Evolutionary conservation across 1,284 basidiomycete species (phyloP), one percentile per base, ranked within the genome.

Genomic region (Malassezia slooffiae): DNA sequence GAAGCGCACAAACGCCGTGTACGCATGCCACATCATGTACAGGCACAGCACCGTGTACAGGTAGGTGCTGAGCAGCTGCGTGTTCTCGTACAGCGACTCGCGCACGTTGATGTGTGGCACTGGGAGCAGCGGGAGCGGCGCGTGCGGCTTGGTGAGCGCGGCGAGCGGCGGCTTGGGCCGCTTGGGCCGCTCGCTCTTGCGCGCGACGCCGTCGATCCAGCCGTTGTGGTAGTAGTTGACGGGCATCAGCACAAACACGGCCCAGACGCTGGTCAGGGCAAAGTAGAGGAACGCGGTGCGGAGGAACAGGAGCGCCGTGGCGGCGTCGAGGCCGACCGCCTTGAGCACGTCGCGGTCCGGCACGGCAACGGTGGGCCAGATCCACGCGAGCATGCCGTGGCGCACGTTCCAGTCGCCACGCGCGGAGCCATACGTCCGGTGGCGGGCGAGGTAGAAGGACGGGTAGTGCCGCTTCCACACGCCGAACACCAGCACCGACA

Each of bases 281-380:
- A 96, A 95, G 22, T 95, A 76, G 62, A 83, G 80, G 70, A 95
- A 96, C 0, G 82, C 80, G 77, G 85, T 95, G 70, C 90, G 89
- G 76, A 89, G 83, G 73, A 97, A 97, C 57, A 81, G 85, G 27
- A 97, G 77, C 4, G 96, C 76, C 58, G 96, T 88, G 5, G 88
- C 88, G 29, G 89, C 91, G 71, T 97, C 91, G 36, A 97, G 73
- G 0, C 91, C 91, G 10, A 96, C 90, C 30, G 91, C 90, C 67
- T 96, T 90, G 0, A 96, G 75, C n/a, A 96, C 81, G 3, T 85
- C 84, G 59, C 85, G 87, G 65, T 96, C 91, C 32, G 85, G 87
- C 0, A 84, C 87, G 44, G 77, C 75, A 43, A 95, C 76, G 0
- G 90, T 96, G 1, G 91, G 91, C 53, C 88, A 70, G 53, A 96